A percentile compares a stretch with the other conserved stretches of the same genome.
phyloP scores from a whole-genome alignment of 768 basidiomycete genomes.

The Xanthoconium purpureum region DNA sequence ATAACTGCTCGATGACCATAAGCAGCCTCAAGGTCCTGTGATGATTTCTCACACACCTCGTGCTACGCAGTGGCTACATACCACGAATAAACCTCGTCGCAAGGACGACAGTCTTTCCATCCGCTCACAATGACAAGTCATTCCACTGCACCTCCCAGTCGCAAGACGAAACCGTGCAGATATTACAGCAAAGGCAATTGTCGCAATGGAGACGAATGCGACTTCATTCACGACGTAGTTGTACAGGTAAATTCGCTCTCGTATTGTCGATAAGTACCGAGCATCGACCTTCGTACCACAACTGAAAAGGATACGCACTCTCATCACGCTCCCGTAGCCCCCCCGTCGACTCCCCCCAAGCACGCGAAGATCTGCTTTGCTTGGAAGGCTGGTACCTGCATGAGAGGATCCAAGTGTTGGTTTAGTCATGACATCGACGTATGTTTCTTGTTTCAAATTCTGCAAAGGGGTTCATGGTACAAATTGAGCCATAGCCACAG shows the following conservation, averaged over 20 bases:
- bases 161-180: conserved; percentile 20
- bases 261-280: background rate
- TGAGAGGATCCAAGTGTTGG: conserved; percentile 34
- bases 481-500: conserved; percentile 2
- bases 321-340: background rate
- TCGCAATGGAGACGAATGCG: conserved; percentile 28
- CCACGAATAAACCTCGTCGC: background rate
- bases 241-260: conserved; percentile 2
- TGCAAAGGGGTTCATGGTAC: background rate
- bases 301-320: background rate
- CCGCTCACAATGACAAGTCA: conserved; percentile 8
- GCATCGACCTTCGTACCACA: background rate
- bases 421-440: conserved; percentile 35
- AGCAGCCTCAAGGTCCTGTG: no score
- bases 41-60: no score
- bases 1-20: no score
- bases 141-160: background rate
- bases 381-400: conserved; percentile 40
- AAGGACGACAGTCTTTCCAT: background rate
- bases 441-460: conserved; percentile 1
- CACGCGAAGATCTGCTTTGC: conserved; percentile 21
- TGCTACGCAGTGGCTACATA: no score
- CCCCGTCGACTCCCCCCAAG: conserved; percentile 15
- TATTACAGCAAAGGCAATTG: conserved; percentile 23
- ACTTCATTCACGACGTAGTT: conserved; percentile 16